These are phyloP conservation scores for Suillus luteus DNA, from an alignment of 768 basidiomycete genomes.

Conservation along the genomic window DNA sequence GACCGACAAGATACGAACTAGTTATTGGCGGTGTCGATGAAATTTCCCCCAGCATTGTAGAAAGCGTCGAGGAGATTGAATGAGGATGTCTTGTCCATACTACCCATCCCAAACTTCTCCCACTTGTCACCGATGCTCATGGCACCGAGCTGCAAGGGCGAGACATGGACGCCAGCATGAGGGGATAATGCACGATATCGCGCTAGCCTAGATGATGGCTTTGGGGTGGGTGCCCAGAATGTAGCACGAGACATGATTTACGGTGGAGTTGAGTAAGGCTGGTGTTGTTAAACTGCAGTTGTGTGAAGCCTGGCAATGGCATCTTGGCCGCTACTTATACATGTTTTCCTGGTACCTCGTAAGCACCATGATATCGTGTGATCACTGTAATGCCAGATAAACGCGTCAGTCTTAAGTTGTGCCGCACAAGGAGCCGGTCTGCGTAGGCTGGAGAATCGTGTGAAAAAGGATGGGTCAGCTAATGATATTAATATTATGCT, in stretches of 20 bases:
- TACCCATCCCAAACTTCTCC: background rate
- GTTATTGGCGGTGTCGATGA: background rate
- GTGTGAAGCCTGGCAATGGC: background rate
- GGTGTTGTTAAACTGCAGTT: background rate
- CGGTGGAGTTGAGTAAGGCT: background rate
- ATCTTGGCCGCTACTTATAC: background rate
- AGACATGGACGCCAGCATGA: background rate
- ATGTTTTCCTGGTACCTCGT: background rate
- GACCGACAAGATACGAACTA: background rate
- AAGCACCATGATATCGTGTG: background rate
- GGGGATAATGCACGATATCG: background rate
- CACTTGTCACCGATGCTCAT: conserved; percentile 1
- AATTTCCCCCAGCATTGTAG: background rate
- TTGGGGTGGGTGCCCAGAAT: background rate
- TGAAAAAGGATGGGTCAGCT: no score
- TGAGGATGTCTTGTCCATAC: background rate
- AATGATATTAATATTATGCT: no score
- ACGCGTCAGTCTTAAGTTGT: conserved; percentile 1
- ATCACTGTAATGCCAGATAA: background rate
- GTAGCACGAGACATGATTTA: background rate
- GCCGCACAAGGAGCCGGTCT: no score
- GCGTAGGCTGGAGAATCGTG: background rate
- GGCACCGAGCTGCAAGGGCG: background rate
- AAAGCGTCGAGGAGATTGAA: background rate
- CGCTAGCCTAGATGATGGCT: background rate